Percentiles rank a stretch among this genome's conserved stretches.
These are phyloP conservation scores for Nemania bipapillata DNA, from an alignment of 2,329 filamentous ascomycete genomes.

Conservation along the genomic window DNA sequence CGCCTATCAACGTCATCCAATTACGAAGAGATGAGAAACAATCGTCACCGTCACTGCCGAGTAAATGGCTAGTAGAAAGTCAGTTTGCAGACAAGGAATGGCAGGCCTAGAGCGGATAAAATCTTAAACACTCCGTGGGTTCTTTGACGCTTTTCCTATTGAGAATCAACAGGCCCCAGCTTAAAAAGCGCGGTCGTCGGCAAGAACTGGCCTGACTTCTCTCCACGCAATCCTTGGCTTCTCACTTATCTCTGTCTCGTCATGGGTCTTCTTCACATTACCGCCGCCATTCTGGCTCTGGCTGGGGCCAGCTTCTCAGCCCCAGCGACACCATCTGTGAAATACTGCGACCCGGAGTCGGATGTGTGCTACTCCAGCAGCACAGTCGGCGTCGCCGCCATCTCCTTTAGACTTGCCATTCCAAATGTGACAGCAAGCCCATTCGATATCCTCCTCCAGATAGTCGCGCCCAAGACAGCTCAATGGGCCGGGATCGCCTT, in stretches of 20 bases:
- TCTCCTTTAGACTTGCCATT: constrained; percentile 53
- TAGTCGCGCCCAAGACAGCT: constrained; percentile 56
- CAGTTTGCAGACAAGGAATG: constrained; percentile 3
- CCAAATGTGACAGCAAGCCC: constrained; percentile 49
- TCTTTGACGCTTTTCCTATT: not conserved
- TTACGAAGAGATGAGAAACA: constrained; percentile 30
- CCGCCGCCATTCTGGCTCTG: constrained; percentile 27
- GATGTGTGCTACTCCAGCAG: constrained; percentile 39
- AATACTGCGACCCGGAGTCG: constrained; percentile 37
- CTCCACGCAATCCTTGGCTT: constrained; percentile 5
- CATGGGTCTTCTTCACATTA: constrained; percentile 35
- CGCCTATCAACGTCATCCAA: constrained; percentile 31
- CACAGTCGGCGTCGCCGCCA: constrained; percentile 39
- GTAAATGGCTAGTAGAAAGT: constrained; percentile 4
- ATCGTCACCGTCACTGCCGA: constrained; percentile 30
- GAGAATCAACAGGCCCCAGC: not conserved
- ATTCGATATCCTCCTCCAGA: constrained; percentile 58
- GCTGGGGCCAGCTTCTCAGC: constrained; percentile 20
- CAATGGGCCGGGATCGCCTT: constrained; percentile 62
- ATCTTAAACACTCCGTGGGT: constrained; percentile 12
- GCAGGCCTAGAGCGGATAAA: constrained; percentile 28
- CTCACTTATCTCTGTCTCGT: constrained; percentile 15
- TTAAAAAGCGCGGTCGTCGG: constrained; percentile 10
- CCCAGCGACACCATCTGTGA: constrained; percentile 31
- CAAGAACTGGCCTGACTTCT: not conserved